Percentiles rank a stretch among this genome's conserved stretches.
Evolutionary conservation across 495 filamentous ascomycete species (phyloP).

Genomic region (Daldinia grandis): DNA sequence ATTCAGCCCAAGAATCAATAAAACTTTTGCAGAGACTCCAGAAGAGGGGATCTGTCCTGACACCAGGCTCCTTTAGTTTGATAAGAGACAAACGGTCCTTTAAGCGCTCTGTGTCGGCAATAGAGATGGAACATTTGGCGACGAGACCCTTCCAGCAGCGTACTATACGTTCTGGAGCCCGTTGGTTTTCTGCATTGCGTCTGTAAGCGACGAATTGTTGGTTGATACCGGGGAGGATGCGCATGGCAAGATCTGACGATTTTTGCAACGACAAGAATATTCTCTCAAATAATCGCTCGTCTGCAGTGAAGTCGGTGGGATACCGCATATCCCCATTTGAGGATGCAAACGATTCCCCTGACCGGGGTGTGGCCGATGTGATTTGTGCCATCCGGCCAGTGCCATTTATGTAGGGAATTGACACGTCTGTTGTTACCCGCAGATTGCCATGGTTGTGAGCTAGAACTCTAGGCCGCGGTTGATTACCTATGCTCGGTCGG

Average conservation of each 20-base stretch:
- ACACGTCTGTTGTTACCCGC: constrained; percentile 60
- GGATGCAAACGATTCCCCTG: constrained; percentile 78
- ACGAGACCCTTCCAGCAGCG: constrained; percentile 75
- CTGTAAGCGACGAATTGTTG: constrained; percentile 65
- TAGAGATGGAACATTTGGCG: constrained; percentile 68
- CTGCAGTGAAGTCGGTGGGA: constrained; percentile 68
- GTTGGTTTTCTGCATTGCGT: constrained; percentile 52
- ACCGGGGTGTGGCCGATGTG: constrained; percentile 73
- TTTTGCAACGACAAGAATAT: constrained; percentile 77
- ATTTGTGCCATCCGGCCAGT: constrained; percentile 57
- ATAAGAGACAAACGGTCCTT: constrained; percentile 75
- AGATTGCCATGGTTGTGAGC: constrained; percentile 67
- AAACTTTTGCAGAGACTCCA: constrained; percentile 84
- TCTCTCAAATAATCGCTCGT: constrained; percentile 80
- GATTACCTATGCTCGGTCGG: constrained; percentile 54
- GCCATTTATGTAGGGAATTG: constrained; percentile 53
- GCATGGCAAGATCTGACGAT: constrained; percentile 71
- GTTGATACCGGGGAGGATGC: constrained; percentile 70
- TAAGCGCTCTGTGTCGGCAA: constrained; percentile 72
- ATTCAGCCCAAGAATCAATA: constrained; percentile 76
- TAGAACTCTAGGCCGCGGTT: constrained; percentile 69
- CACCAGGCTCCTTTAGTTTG: constrained; percentile 81
- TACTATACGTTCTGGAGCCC: constrained; percentile 59
- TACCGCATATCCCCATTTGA: constrained; percentile 58
- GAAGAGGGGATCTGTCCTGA: constrained; percentile 78